These are phyloP conservation scores for Globisporangium cystogenes DNA, from an alignment of 352 stramenopile species.

Conservation along the genomic window DNA sequence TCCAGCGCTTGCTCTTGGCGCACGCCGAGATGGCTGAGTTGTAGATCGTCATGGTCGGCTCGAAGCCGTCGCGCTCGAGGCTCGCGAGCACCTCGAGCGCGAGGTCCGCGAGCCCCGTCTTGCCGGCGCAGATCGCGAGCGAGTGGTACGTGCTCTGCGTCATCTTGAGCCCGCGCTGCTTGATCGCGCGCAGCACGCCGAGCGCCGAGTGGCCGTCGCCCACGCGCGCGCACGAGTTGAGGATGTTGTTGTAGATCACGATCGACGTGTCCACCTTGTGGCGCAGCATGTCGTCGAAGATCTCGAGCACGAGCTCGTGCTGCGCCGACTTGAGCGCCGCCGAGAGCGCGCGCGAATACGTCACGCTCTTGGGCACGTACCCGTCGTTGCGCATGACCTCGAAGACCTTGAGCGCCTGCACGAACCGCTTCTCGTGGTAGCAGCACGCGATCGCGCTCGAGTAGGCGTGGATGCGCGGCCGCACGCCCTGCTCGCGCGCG, in stretches of 20 bases:
- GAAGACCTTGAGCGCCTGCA: slow-evolving; percentile 74
- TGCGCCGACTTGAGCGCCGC: slow-evolving; percentile 69
- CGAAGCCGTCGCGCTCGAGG: slow-evolving; percentile 43
- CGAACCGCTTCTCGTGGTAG: slow-evolving; percentile 66
- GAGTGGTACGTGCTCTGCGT: slow-evolving; percentile 78
- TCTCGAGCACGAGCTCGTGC: slow-evolving; percentile 84
- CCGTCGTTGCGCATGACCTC: slow-evolving; percentile 86
- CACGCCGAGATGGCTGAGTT: slow-evolving; percentile 78
- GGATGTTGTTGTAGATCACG: slow-evolving; percentile 84
- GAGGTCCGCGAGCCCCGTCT: slow-evolving; percentile 69
- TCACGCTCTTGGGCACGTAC: slow-evolving; percentile 72
- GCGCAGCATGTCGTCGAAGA: slow-evolving; percentile 84
- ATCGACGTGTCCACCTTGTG: slow-evolving; percentile 67
- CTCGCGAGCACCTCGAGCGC: slow-evolving; percentile 53
- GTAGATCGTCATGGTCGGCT: slow-evolving; percentile 63
- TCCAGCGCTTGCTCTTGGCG: slow-evolving; percentile 71
- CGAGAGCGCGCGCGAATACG: slow-evolving; percentile 80
- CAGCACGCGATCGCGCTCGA: slow-evolving; percentile 73
- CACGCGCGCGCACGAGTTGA: slow-evolving; percentile 77
- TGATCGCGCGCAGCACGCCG: slow-evolving; percentile 61
- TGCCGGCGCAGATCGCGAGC: slow-evolving; percentile 69
- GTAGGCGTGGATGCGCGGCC: slow-evolving; percentile 78
- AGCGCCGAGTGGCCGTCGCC: slow-evolving; percentile 65
- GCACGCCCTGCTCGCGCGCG: slow-evolving; percentile 54
- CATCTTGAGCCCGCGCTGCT: slow-evolving; percentile 51